phyloP scores from a whole-genome alignment of 2,329 filamentous ascomycete genomes.

The Dactylellina sp. region DNA sequence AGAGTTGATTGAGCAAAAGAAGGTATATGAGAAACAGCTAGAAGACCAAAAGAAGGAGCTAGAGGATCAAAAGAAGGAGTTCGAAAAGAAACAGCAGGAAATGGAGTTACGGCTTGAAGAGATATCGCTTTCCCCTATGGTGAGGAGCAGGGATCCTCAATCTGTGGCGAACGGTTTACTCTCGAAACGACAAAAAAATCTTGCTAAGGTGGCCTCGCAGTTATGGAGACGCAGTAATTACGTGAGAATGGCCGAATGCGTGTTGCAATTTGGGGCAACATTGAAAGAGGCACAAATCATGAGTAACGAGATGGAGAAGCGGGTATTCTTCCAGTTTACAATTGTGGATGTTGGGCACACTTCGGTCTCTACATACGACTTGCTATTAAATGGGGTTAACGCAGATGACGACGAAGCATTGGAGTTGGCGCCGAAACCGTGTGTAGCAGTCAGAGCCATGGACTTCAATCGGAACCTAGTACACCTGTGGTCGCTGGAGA shows the following conservation, averaged over 20 bases:
- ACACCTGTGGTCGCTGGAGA: conserved; percentile 93
- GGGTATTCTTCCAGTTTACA: conserved; percentile 93
- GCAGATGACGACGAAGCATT: conserved; percentile 84
- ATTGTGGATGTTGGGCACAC: conserved; percentile 89
- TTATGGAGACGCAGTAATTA: conserved; percentile 88
- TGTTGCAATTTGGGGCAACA: conserved; percentile 85
- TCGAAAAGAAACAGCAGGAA: conserved; percentile 84
- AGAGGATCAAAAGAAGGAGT: conserved; percentile 82
- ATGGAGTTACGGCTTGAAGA: conserved; percentile 67
- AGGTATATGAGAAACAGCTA: conserved; percentile 82
- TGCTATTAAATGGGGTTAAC: conserved; percentile 90
- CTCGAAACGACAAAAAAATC: conserved; percentile 77
- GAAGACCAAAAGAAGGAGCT: conserved; percentile 83
- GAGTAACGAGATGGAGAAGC: conserved; percentile 95
- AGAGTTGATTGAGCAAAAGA: conserved; percentile 81
- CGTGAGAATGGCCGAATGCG: conserved; percentile 91
- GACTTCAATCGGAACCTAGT: conserved; percentile 89
- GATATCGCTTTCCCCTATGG: conserved; percentile 59
- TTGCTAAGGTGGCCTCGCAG: conserved; percentile 74
- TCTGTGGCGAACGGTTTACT: conserved; percentile 64
- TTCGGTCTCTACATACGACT: conserved; percentile 92
- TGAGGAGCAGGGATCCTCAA: conserved; percentile 62
- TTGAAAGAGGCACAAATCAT: conserved; percentile 97
- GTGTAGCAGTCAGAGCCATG: conserved; percentile 87
- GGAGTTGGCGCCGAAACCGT: conserved; percentile 85